These are phyloP conservation scores for Ceratocystis harringtonii DNA, from an alignment of 2,329 filamentous ascomycete species.

Conservation along the genomic window DNA sequence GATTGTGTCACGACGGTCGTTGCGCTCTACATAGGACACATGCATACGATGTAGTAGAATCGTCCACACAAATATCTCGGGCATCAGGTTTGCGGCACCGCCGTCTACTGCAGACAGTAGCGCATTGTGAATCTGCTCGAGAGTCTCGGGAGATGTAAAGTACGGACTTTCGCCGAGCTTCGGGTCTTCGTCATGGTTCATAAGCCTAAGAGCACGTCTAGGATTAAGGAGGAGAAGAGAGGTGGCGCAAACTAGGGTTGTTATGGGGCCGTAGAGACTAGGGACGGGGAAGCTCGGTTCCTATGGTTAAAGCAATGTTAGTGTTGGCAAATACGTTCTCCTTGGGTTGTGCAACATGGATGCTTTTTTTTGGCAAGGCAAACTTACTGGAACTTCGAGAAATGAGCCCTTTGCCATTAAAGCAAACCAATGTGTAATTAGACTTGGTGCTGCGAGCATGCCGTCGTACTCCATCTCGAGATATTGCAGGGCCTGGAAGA, in stretches of 20 bases:
- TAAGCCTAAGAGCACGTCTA: slow-evolving; percentile 39
- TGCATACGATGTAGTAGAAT: slow-evolving; percentile 58
- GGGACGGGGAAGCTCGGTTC: slow-evolving; percentile 13
- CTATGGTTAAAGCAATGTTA: background rate
- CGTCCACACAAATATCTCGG: slow-evolving; percentile 68
- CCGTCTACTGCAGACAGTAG: slow-evolving; percentile 44
- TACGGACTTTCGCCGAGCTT: slow-evolving; percentile 36
- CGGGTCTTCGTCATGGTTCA: slow-evolving; percentile 35
- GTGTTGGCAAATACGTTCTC: background rate
- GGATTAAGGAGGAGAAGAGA: slow-evolving; percentile 61
- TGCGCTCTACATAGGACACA: slow-evolving; percentile 44
- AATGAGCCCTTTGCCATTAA: slow-evolving; percentile 50
- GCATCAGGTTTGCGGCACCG: slow-evolving; percentile 48
- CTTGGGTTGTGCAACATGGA: background rate
- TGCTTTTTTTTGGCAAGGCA: background rate
- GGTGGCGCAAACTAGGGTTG: slow-evolving; percentile 53
- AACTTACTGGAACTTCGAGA: slow-evolving; percentile 48
- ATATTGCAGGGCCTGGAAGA: slow-evolving; percentile 44
- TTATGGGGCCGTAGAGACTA: slow-evolving; percentile 23
- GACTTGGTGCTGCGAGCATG: slow-evolving; percentile 7
- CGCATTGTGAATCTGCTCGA: slow-evolving; percentile 60
- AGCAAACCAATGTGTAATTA: slow-evolving; percentile 15
- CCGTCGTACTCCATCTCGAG: slow-evolving; percentile 28
- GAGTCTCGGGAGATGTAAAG: slow-evolving; percentile 50
- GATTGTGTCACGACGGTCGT: slow-evolving; percentile 43